phyloP scores from a whole-genome alignment of 371 early-diverging fungal species.

The Amoeboaphelidium occidentale region DNA sequence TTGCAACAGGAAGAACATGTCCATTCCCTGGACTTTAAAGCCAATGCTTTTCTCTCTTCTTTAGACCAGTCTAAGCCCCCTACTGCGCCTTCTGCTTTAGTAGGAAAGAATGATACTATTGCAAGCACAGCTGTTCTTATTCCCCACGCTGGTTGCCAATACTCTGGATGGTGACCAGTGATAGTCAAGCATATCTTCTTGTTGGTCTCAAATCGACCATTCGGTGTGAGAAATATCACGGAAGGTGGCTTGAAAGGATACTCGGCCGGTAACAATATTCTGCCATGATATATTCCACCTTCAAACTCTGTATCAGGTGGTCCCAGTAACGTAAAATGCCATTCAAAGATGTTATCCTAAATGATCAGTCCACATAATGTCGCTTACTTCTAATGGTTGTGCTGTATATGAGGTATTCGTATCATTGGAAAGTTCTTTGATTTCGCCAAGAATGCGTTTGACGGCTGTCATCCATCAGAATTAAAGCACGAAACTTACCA shows the following conservation, averaged over 20 bases:
- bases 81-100: conserved; percentile 48
- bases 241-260: conserved; percentile 79
- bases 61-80: conserved; percentile 52
- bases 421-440: conserved; percentile 6
- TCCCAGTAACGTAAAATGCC: conserved; percentile 84
- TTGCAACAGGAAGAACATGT: conserved; percentile 10
- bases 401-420: neutral
- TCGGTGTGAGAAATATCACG: conserved; percentile 64
- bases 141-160: conserved; percentile 86
- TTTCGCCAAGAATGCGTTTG: conserved; percentile 15
- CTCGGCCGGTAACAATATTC: conserved; percentile 44
- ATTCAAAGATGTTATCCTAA: conserved; percentile 57
- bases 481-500: no score
- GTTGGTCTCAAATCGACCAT: conserved; percentile 66
- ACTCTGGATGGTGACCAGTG: conserved; percentile 75
- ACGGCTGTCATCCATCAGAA: conserved; percentile 28
- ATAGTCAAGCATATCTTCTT: conserved; percentile 79
- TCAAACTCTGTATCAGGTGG: conserved; percentile 63
- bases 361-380: no score
- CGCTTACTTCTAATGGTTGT: conserved; percentile 14
- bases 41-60: conserved; percentile 32
- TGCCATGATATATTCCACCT: conserved; percentile 29
- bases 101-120: conserved; percentile 42
- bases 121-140: conserved; percentile 67
- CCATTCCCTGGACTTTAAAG: conserved; percentile 22